Percentiles rank a stretch among this genome's conserved stretches.
Evolutionary conservation across 2,329 filamentous ascomycete genomes (phyloP).

Genomic region (Scleromitrula shiraiana): DNA sequence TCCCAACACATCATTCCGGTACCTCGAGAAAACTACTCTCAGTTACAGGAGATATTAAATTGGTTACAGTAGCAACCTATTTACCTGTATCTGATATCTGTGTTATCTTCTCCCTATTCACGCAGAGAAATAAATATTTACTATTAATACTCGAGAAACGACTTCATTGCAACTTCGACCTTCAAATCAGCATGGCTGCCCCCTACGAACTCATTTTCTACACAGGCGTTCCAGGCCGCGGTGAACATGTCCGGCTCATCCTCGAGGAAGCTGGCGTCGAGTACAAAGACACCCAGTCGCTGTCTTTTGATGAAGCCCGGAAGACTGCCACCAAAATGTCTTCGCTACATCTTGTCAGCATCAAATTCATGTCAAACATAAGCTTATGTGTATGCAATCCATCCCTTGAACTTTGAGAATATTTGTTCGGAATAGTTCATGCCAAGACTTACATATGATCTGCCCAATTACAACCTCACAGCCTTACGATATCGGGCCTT

Average conservation of each 20-base stretch:
- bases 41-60: background rate
- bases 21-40: background rate
- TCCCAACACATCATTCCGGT: background rate
- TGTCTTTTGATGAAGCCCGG: constrained; percentile 42
- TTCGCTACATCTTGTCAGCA: no score
- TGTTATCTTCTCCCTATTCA: background rate
- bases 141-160: background rate
- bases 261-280: constrained; percentile 60
- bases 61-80: background rate
- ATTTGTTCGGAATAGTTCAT: no score
- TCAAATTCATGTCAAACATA: no score
- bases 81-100: background rate
- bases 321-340: constrained; percentile 39
- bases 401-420: no score
- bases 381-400: no score
- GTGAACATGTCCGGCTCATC: constrained; percentile 63
- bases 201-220: constrained; percentile 21
- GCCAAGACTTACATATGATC: no score
- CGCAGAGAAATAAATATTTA: background rate
- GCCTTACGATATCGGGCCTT: no score
- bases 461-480: no score
- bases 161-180: background rate
- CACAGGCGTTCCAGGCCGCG: constrained; percentile 55
- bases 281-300: constrained; percentile 51
- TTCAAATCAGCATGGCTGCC: constrained; percentile 14